These are phyloP conservation scores for Guillardia theta DNA, from an alignment of 78 protist genomes.

Conservation along the genomic window DNA sequence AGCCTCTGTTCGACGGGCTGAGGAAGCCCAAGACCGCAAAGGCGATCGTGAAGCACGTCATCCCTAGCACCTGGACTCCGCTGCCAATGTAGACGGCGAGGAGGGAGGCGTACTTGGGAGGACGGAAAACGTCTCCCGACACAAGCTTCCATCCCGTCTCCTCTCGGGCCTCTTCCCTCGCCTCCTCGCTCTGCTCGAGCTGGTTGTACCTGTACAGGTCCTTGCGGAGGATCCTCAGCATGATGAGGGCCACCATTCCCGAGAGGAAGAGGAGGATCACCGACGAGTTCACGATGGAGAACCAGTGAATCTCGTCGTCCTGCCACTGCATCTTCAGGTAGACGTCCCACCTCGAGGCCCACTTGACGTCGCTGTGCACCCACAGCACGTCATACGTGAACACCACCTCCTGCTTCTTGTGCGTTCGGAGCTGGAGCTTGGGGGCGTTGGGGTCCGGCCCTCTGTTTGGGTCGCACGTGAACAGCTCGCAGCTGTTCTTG, in stretches of 20 bases:
- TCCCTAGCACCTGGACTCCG: constrained; percentile 85
- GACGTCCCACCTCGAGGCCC: constrained; percentile 63
- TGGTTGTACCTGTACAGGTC: constrained; percentile 57
- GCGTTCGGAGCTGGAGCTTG: background rate
- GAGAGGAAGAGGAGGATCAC: constrained; percentile 91
- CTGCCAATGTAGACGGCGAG: constrained; percentile 81
- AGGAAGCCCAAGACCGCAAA: constrained; percentile 96
- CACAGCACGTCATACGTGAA: constrained; percentile 82
- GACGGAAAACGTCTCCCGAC: constrained; percentile 95
- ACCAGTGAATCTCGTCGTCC: constrained; percentile 11
- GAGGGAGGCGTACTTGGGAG: constrained; percentile 79
- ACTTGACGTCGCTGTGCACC: constrained; percentile 52
- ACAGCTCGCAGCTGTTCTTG: background rate
- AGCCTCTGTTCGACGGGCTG: constrained; percentile 90
- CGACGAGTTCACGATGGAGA: constrained; percentile 88
- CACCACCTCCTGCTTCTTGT: constrained; percentile 9
- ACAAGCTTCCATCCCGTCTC: constrained; percentile 98
- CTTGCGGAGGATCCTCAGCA: constrained; percentile 82
- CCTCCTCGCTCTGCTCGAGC: constrained; percentile 34
- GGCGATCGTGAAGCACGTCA: constrained; percentile 74
- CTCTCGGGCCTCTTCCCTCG: constrained; percentile 50
- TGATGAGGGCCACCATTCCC: constrained; percentile 92
- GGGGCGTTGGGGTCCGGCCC: background rate
- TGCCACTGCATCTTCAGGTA: background rate
- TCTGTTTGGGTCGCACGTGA: background rate